These are phyloP conservation scores for Meyerozyma elateridarum DNA, from an alignment of 1,139 yeast species.

Conservation along the genomic window DNA sequence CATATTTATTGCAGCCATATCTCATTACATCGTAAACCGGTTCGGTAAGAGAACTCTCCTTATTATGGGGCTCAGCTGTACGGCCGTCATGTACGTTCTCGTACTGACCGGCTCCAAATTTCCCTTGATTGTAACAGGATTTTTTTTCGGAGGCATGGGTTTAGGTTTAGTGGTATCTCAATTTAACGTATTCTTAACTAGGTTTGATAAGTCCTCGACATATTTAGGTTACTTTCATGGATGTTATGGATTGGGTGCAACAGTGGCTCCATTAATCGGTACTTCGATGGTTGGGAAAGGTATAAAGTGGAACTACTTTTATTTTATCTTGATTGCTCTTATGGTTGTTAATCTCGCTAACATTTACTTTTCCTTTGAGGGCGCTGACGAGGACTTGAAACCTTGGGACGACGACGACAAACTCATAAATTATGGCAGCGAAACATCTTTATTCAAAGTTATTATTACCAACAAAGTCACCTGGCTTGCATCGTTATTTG, in stretches of 20 bases:
- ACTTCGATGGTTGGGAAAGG: conserved; percentile 13
- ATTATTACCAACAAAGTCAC: conserved; percentile 40
- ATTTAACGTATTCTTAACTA: conserved; percentile 14
- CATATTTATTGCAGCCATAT: conserved; percentile 31
- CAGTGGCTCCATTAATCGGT: conserved; percentile 23
- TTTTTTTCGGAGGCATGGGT: conserved; percentile 17
- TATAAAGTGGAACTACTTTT: conserved; percentile 15
- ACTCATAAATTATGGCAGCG: background rate
- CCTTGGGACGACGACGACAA: conserved; percentile 11
- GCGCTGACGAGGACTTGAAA: conserved; percentile 13
- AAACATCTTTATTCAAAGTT: conserved; percentile 1
- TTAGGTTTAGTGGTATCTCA: conserved; percentile 15
- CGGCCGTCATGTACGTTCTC: conserved; percentile 35
- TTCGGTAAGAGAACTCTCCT: conserved; percentile 38
- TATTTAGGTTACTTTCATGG: conserved; percentile 17
- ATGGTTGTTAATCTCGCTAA: conserved; percentile 10
- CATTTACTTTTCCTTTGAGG: conserved; percentile 11
- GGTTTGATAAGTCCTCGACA: conserved; percentile 14
- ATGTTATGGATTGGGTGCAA: conserved; percentile 18
- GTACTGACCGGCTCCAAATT: conserved; percentile 31
- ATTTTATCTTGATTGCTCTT: conserved; percentile 13
- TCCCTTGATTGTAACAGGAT: conserved; percentile 15
- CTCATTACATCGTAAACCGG: conserved; percentile 30
- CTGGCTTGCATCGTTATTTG: conserved; percentile 52
- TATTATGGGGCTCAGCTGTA: conserved; percentile 30